Conservation (phyloP, 768 basidiomycete genomes). For the Kondoa subrosea region DNA sequence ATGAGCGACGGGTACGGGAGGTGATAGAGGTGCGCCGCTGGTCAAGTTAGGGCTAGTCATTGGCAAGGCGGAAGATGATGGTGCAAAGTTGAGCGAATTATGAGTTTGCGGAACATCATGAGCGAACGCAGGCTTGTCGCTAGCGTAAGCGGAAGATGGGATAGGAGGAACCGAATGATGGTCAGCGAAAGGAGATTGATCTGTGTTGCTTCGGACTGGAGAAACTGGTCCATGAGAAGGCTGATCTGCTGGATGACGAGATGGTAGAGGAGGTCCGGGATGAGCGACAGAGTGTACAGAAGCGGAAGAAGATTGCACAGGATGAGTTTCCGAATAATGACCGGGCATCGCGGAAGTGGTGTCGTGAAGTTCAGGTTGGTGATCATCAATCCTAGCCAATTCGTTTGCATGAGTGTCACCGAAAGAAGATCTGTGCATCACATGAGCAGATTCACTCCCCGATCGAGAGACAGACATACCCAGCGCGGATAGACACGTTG, state of each 20-base stretch:
- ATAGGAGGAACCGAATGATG: too few species aligned
- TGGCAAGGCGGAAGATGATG: not conserved
- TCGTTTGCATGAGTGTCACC: slow-evolving; percentile 23
- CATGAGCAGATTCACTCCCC: not conserved
- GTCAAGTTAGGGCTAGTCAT: slow-evolving; percentile 16
- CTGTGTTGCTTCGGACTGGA: not conserved
- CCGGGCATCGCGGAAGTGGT: not conserved
- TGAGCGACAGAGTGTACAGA: not conserved
- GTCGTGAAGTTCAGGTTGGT: not conserved
- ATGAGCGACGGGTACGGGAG: slow-evolving; percentile 26
- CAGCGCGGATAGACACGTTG: not conserved
- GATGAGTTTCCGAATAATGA: slow-evolving; percentile 1
- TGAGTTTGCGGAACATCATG: not conserved
- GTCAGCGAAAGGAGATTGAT: not conserved
- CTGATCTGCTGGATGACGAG: not conserved
- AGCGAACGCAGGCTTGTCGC: not conserved
- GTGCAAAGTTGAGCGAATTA: slow-evolving; percentile 1
- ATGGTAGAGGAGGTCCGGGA: not conserved
- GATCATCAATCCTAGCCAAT: slow-evolving; percentile 11
- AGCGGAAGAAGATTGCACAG: slow-evolving; percentile 8
- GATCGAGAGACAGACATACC: not conserved
- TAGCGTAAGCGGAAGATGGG: not conserved
- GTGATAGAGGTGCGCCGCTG: slow-evolving; percentile 24
- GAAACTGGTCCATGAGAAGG: not conserved
- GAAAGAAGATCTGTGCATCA: slow-evolving; percentile 21